Base-by-base conservation (phyloP, 495 filamentous ascomycete species). In the Thermochaetoides thermophila region DNA sequence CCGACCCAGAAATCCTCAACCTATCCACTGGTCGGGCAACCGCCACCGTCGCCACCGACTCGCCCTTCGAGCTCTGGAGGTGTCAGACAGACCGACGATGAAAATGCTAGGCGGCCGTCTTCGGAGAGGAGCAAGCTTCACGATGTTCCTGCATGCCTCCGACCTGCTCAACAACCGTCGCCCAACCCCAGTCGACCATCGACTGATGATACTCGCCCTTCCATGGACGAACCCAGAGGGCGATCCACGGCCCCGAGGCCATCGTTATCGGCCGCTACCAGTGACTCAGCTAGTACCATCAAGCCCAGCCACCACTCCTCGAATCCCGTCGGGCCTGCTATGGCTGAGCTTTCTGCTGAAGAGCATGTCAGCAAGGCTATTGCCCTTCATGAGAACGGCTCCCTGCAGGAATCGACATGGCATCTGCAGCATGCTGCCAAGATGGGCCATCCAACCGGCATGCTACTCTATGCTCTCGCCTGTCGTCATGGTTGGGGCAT, bases 401-500 rank as follows among this genome's bases (percentile, higher is more conserved):
- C 76, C 0, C 61, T 93, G 17, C 79, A 80, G 29, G 84, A 96
- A 50, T 93, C 86, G 0, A 94, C 91, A 2, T 97, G 94, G 53
- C 89, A 97, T 50, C 66, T 97, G 17, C 80, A 89, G 7, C 71
- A 92, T 45, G 89, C 89, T 4, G 91, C 89, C 2, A 76, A 76
- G 43, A 74, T 76, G 25, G 77, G 79, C 9, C 73, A 89, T 32
- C 85, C 89, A 0, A 93, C 84, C 0, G 89, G 75, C 9, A 97
- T 97, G 89, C 64, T 97, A 5, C 64, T 96, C 7, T 97, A 94
- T 55, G 91, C 87, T 4, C 68, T 97, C 25, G 91, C 89, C 20
- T 94, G 86, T 49, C 74, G 91, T n/a, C 89, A 96, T 50, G 89
- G 89, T 17, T 97, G 89, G 89, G 89, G 89, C 7, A 94, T 95